A percentile compares a stretch with the other conserved stretches of the same genome.
These are phyloP conservation scores for Fagopyrum esculentum DNA, from an alignment of 148 eudicot species.

Conservation along the genomic window DNA sequence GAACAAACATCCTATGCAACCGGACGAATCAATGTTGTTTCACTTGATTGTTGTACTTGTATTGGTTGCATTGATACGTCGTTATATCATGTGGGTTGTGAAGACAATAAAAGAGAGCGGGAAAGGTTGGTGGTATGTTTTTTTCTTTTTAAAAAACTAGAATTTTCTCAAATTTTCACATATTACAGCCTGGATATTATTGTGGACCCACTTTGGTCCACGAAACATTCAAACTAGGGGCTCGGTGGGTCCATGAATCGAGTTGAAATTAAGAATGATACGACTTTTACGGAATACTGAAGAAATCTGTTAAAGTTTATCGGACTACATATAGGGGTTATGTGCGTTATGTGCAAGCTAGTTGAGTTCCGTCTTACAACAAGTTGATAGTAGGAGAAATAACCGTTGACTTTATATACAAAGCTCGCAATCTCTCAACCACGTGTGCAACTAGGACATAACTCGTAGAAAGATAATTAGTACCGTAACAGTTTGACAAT, in stretches of 20 bases:
- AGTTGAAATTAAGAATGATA: background rate
- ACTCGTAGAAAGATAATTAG: too few species aligned
- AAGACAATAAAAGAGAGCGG: background rate
- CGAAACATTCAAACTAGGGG: background rate
- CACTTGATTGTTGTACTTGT: background rate
- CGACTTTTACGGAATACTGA: too few species aligned
- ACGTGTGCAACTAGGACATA: too few species aligned
- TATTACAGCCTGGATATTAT: background rate
- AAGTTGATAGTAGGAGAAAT: too few species aligned
- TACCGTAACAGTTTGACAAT: too few species aligned
- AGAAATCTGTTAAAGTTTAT: too few species aligned
- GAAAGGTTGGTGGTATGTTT: background rate
- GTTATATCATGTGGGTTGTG: background rate
- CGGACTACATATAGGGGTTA: too few species aligned
- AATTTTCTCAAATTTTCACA: background rate
- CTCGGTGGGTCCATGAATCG: background rate
- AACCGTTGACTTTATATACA: too few species aligned
- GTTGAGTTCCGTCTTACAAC: too few species aligned
- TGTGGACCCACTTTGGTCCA: background rate
- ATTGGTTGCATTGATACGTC: background rate
- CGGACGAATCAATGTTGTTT: constrained; percentile 5
- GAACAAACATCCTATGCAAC: background rate
- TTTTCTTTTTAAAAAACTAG: background rate
- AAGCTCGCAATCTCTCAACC: too few species aligned
- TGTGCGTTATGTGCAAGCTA: too few species aligned